Evolutionary conservation across 1,284 basidiomycete species (phyloP).

Genomic region (Malassezia obtusa): DNA sequence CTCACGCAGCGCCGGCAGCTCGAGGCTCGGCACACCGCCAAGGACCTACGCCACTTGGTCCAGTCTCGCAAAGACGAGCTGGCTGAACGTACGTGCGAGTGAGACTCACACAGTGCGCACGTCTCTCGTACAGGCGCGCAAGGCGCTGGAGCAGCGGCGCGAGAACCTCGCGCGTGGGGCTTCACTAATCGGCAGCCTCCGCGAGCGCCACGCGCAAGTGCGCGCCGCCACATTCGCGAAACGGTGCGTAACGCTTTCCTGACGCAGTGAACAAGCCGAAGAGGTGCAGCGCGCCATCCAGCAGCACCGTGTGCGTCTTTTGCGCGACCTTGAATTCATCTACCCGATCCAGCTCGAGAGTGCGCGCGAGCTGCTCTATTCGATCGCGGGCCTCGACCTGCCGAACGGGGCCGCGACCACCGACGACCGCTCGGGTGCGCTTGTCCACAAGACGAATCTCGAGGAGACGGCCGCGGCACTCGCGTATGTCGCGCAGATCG

Average conservation of each 20-base stretch:
- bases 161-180: background rate
- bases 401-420: constrained; percentile 27
- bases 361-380: constrained; percentile 38
- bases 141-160: background rate
- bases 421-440: background rate
- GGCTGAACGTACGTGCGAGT: background rate
- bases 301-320: constrained; percentile 20
- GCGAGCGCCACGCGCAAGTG: background rate
- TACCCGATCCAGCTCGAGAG: constrained; percentile 42
- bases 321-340: constrained; percentile 36
- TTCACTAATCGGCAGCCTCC: background rate
- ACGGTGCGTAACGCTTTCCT: background rate
- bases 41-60: background rate
- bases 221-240: background rate
- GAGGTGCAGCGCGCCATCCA: background rate
- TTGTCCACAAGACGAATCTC: background rate
- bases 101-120: background rate
- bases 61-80: background rate
- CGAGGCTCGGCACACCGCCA: constrained; percentile 10
- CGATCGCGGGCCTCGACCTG: constrained; percentile 34
- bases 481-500: constrained; percentile 39
- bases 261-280: background rate
- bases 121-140: background rate
- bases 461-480: constrained; percentile 20
- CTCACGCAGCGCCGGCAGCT: background rate